Percentiles rank a stretch among this genome's conserved stretches.
phyloP scores from a whole-genome alignment of 129 eudicot species.

The Helichrysum umbraculigerum region DNA sequence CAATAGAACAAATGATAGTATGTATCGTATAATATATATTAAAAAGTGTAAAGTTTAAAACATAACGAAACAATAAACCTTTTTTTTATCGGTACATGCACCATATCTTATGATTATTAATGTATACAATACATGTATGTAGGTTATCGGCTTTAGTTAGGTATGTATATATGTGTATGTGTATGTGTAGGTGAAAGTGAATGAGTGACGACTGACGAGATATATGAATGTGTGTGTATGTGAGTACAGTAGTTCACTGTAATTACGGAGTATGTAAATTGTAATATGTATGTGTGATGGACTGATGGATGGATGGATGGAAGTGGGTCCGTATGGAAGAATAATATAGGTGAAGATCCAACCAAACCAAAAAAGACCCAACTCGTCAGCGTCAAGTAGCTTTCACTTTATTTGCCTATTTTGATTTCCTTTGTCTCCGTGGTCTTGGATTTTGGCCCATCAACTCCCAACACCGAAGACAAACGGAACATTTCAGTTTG shows the following conservation, averaged over 20 bases:
- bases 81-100: too few relatives aligned
- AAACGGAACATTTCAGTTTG: too few relatives aligned
- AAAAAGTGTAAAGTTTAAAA: too few relatives aligned
- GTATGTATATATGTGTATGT: too few relatives aligned
- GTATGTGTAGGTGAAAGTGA: too few relatives aligned
- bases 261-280: too few relatives aligned
- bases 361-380: constrained; percentile 31
- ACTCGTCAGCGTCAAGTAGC: constrained; percentile 30
- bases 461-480: too few relatives aligned
- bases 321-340: constrained; percentile 10
- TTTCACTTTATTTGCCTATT: constrained; percentile 33
- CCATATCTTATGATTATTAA: background rate
- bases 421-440: constrained; percentile 19
- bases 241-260: background rate
- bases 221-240: constrained; percentile 7
- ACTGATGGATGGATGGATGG: background rate
- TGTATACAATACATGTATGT: too few relatives aligned
- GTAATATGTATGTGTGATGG: background rate
- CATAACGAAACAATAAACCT: too few relatives aligned
- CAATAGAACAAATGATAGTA: too few relatives aligned
- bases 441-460: constrained; percentile 31
- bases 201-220: background rate
- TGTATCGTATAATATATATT: too few relatives aligned
- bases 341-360: constrained; percentile 31
- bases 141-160: background rate